phyloP scores from a whole-genome alignment of 495 filamentous ascomycete species.

The Penicillium egyptiacum region DNA sequence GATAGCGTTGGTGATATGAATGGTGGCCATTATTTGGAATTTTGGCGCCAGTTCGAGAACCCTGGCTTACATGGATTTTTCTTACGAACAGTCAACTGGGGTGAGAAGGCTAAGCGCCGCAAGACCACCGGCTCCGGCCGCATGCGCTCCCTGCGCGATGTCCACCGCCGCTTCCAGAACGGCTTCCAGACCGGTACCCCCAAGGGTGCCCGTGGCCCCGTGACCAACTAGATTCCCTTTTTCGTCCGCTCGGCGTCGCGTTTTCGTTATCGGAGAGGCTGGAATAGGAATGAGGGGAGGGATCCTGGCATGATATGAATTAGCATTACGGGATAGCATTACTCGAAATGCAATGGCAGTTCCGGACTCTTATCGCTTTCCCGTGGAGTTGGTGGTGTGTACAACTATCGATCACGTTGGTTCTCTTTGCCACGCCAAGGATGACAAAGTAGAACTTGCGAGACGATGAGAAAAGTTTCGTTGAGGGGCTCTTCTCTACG shows the following conservation, averaged over 20 bases:
- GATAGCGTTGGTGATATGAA: conserved; percentile 17
- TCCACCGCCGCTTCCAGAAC: conserved; percentile 90
- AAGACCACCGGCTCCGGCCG: conserved; percentile 97
- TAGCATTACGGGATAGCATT: conserved; percentile 43
- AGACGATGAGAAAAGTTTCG: conserved; percentile 24
- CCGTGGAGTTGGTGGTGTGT: conserved; percentile 46
- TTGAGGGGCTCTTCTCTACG: conserved; percentile 24
- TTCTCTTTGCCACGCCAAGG: conserved; percentile 28
- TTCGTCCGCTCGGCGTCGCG: conserved; percentile 41
- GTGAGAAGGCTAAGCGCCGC: conserved; percentile 99
- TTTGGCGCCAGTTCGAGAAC: conserved; percentile 14
- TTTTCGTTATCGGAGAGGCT: conserved; percentile 49
- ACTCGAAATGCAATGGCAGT: conserved; percentile 41
- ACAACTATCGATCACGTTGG: conserved; percentile 33
- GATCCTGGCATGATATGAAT: conserved; percentile 46
- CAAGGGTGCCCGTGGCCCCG: conserved; percentile 77
- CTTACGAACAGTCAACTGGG: conserved; percentile 82
- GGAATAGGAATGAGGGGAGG: conserved; percentile 40
- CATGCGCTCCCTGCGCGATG: conserved; percentile 85
- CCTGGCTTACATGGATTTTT: conserved; percentile 34
- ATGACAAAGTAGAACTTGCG: conserved; percentile 27
- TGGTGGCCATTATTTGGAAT: conserved; percentile 13
- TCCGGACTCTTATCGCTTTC: conserved; percentile 43
- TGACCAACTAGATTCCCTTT: conserved; percentile 42
- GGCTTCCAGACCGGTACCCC: conserved; percentile 89